Percentiles rank a stretch among this genome's conserved stretches.
Conservation (phyloP, 1,284 basidiomycete genomes). For the Exsudoporus floridanus region DNA sequence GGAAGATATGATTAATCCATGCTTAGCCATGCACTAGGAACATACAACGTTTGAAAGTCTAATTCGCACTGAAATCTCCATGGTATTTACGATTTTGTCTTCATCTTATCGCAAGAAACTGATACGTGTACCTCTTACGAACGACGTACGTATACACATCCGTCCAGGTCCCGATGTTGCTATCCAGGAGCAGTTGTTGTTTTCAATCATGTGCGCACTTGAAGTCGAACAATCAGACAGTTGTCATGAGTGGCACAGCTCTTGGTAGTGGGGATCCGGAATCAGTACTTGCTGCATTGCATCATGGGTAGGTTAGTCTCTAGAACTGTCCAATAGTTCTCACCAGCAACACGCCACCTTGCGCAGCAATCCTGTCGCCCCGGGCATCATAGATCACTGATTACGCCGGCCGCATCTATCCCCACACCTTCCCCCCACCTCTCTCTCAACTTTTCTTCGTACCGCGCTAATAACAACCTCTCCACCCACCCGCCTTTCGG, state of each 20-base stretch:
- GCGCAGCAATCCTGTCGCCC: neutral
- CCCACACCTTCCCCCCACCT: neutral
- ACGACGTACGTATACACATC: too few relatives aligned
- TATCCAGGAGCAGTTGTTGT: too few relatives aligned
- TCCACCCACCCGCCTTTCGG: slow-evolving; percentile 81
- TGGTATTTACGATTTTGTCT: too few relatives aligned
- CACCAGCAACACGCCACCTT: neutral
- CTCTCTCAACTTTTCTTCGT: slow-evolving; percentile 45
- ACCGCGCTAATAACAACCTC: slow-evolving; percentile 64
- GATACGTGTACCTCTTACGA: too few relatives aligned
- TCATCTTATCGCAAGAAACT: too few relatives aligned
- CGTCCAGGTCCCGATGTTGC: too few relatives aligned
- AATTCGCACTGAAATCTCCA: too few relatives aligned
- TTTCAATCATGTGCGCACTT: too few relatives aligned
- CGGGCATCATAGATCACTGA: neutral
- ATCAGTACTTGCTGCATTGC: neutral
- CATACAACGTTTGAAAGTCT: too few relatives aligned
- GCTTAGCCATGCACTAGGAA: too few relatives aligned
- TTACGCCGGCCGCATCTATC: neutral
- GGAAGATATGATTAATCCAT: too few relatives aligned
- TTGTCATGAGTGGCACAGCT: neutral
- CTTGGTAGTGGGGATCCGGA: neutral
- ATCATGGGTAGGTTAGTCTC: neutral
- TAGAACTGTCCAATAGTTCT: too few relatives aligned
- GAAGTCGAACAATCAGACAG: neutral